phyloP scores from a whole-genome alignment of 169 alveolate species.

The Plasmodium billcollinsi region DNA sequence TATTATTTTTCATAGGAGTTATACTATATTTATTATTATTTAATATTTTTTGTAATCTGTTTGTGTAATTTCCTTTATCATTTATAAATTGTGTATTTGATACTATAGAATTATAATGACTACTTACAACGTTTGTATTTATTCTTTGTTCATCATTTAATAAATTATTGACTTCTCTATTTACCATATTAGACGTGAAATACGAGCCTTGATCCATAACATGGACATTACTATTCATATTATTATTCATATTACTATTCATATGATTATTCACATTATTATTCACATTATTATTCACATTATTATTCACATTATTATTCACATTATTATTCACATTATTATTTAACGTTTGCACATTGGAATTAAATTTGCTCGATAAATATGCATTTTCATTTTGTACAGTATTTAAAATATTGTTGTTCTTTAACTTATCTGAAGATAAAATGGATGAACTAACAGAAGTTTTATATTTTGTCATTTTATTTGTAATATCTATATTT shows the following conservation, averaged over 20 bases:
- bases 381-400: slow-evolving; percentile 9
- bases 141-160: not conserved
- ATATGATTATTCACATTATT: no score
- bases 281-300: no score
- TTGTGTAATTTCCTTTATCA: slow-evolving; percentile 20
- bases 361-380: not conserved
- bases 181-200: slow-evolving; percentile 9
- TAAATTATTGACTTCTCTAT: slow-evolving; percentile 6
- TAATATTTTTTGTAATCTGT: slow-evolving; percentile 19
- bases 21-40: slow-evolving; percentile 12
- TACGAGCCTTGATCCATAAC: slow-evolving; percentile 4
- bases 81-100: slow-evolving; percentile 27
- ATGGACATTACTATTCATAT: not conserved
- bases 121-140: slow-evolving; percentile 11
- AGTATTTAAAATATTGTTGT: slow-evolving; percentile 27
- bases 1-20: slow-evolving; percentile 23
- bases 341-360: not conserved
- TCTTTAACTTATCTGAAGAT: slow-evolving; percentile 19
- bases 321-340: not conserved
- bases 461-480: slow-evolving; percentile 63
- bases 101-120: not conserved
- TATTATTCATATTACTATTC: not conserved
- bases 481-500: slow-evolving; percentile 16
- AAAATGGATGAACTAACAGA: slow-evolving; percentile 46
- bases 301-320: no score